Evolutionary conservation across 23 red algal species (phyloP), one percentile per base, ranked within the genome.

Genomic region (Gracilaria domingensis): DNA sequence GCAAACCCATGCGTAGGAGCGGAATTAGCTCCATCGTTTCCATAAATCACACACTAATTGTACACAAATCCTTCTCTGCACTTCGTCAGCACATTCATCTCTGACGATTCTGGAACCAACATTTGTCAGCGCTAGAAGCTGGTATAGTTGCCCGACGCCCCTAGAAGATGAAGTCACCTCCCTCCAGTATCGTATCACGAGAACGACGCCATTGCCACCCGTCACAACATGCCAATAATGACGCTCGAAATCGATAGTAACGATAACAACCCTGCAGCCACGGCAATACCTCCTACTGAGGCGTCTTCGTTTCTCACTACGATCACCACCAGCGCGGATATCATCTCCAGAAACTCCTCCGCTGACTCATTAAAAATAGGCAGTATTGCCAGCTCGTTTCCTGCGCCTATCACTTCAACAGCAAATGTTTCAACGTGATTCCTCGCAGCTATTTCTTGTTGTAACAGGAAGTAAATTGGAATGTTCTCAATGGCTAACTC

Each of bases 401-500:
- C 56, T 20, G n/a, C 56, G 56, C 56, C 56, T 8, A 60, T 60
- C 56, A 60, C 56, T 60, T 60, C 56, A 8, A 60, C 56, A 20
- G 56, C 56, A 60, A 60, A 20, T n/a, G 56, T 60, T 60, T 20
- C n/a, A 20, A 60, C 4, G 23, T 60, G 56, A 18, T 60, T 20
- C 56, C 56, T 20, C 56, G 56, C 56, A 4, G 56, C 56, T 8
- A 60, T 60, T 60, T 60, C 56, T 60, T 60, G 56, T 4, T 3
- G 8, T 20, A 60, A 25, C 56, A 60, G n/a, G 17, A 60, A 60
- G 56, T 60, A 60, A 8, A 60, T 60, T 60, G 56, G 56, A 60
- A 60, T 60, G n/a, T 60, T 60, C 56, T 60, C 56, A 60, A 60
- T 60, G n/a, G 56, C 56, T 4, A 60, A 18, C 56, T 60, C 56